Conservation (phyloP, 2,329 filamentous ascomycete genomes). For the Sporothrix pallida region DNA sequence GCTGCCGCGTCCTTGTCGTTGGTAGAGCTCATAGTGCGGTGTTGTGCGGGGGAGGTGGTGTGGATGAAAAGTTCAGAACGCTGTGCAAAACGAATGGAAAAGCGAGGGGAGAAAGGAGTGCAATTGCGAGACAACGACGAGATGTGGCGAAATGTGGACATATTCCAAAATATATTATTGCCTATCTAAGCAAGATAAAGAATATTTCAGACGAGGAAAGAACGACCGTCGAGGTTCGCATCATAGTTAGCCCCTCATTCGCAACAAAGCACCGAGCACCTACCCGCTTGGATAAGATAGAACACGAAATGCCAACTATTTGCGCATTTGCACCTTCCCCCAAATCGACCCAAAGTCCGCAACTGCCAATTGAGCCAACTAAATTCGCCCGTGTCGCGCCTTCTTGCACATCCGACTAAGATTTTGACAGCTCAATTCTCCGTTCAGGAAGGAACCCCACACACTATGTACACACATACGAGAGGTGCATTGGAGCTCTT, state of each 20-base stretch:
- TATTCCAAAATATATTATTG: neutral
- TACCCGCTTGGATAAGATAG: conserved; percentile 1
- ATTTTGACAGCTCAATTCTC: neutral
- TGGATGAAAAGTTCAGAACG: neutral
- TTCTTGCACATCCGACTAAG: neutral
- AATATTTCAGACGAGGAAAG: neutral
- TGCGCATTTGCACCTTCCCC: conserved; percentile 5
- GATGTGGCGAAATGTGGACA: neutral
- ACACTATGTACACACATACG: neutral
- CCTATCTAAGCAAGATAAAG: neutral
- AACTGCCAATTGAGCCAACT: neutral
- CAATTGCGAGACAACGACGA: neutral
- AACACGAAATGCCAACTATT: conserved; percentile 5
- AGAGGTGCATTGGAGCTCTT: neutral
- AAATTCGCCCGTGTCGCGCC: neutral
- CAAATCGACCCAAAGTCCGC: neutral
- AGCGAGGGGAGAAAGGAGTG: conserved; percentile 12
- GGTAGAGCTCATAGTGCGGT: conserved; percentile 13
- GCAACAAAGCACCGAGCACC: neutral
- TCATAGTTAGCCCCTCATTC: neutral
- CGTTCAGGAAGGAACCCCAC: neutral
- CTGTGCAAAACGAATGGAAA: neutral
- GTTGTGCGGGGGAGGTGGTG: neutral
- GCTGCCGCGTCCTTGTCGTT: neutral
- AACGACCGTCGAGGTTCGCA: neutral